Conservation (phyloP, 768 basidiomycete species). For the Pleurotus eryngii region DNA sequence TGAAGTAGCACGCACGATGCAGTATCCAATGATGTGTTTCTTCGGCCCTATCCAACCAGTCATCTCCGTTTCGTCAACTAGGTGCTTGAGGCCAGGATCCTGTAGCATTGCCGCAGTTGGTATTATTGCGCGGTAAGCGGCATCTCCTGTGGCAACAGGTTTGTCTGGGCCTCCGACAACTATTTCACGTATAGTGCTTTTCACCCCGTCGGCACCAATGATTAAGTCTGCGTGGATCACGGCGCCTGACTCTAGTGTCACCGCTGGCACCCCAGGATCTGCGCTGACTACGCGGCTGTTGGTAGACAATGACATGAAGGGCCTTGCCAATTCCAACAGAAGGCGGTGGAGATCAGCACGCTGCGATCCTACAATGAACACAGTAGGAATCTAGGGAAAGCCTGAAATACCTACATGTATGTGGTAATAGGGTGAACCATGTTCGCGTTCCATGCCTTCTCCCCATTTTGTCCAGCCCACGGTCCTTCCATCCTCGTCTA, state of each 20-base stretch:
- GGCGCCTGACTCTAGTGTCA: conserved; percentile 40
- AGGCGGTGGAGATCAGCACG: conserved; percentile 47
- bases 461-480: conserved; percentile 22
- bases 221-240: conserved; percentile 27
- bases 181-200: conserved; percentile 33
- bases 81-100: conserved; percentile 47
- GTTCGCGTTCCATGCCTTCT: conserved; percentile 21
- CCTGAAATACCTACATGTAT: conserved; percentile 25
- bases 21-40: conserved; percentile 34
- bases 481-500: conserved; percentile 28
- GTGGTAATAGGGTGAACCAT: conserved; percentile 31
- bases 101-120: conserved; percentile 38
- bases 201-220: conserved; percentile 14
- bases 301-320: conserved; percentile 33
- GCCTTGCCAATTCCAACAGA: conserved; percentile 30
- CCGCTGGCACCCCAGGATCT: conserved; percentile 19
- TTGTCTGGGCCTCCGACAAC: conserved; percentile 45
- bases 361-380: conserved; percentile 24
- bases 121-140: conserved; percentile 57
- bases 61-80: conserved; percentile 51
- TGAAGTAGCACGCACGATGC: conserved; percentile 24
- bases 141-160: conserved; percentile 56
- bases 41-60: conserved; percentile 59
- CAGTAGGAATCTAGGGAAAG: neutral
- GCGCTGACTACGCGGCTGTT: conserved; percentile 30